These are phyloP conservation scores for Candida gorgasii DNA, from an alignment of 805 yeast species.

Conservation along the genomic window DNA sequence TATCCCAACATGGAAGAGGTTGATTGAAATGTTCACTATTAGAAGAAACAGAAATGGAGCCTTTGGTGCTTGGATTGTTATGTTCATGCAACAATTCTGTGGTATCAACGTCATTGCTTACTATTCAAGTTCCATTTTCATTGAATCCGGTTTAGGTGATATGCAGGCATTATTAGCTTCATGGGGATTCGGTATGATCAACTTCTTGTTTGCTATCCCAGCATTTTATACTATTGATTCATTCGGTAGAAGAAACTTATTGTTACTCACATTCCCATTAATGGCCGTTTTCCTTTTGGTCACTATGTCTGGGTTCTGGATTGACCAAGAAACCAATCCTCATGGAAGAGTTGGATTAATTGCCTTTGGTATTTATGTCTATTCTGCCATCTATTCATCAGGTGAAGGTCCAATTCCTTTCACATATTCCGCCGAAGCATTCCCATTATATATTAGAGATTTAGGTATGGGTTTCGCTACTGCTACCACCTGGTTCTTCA, in stretches of 20 bases:
- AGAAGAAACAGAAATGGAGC: constrained; percentile 86
- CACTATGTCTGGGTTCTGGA: constrained; percentile 74
- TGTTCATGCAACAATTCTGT: constrained; percentile 91
- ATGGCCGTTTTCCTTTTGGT: constrained; percentile 61
- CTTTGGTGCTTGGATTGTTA: constrained; percentile 75
- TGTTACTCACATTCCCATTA: constrained; percentile 61
- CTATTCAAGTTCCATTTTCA: constrained; percentile 76
- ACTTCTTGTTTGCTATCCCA: constrained; percentile 79
- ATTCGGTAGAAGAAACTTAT: constrained; percentile 67
- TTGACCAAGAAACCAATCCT: constrained; percentile 42
- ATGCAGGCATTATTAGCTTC: constrained; percentile 72
- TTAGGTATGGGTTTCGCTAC: constrained; percentile 80
- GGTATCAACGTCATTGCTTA: constrained; percentile 88
- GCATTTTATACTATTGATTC: constrained; percentile 79
- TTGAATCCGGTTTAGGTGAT: constrained; percentile 62
- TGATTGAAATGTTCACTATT: constrained; percentile 61
- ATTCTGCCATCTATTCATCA: constrained; percentile 71
- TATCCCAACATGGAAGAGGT: constrained; percentile 45
- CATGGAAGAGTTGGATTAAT: constrained; percentile 67
- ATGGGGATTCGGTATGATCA: constrained; percentile 83
- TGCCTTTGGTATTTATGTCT: constrained; percentile 72
- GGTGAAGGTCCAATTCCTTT: constrained; percentile 92
- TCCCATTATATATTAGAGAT: constrained; percentile 77
- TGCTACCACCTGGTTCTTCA: constrained; percentile 73
- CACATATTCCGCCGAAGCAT: constrained; percentile 81